Base-by-base conservation (phyloP, 306 rosid genomes). In the Cyamopsis tetragonoloba region DNA sequence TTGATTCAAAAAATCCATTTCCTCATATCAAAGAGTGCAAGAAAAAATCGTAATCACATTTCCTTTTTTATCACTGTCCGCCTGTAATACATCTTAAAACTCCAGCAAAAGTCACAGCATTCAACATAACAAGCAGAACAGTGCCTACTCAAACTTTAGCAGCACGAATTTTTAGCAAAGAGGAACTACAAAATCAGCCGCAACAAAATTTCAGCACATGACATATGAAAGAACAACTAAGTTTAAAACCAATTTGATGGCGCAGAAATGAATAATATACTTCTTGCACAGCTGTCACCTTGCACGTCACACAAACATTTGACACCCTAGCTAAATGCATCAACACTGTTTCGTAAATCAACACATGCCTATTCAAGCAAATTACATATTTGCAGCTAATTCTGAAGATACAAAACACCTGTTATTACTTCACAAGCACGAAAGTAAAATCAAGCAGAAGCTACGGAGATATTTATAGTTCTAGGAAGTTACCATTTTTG, bases 401-500 rank as follows among this genome's bases (percentile, higher is more conserved):
- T 12, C 72, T 11, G 10, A 28, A 31, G 22, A 14, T 1, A 11
- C 41, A 18, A 14, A 55, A 30, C 7, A 54, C 6, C 6, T 12
- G 4, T 3, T 38, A 30, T 23, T 15, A 68, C 54, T 68, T 46
- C 54, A 49, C 28, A 26, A 18, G 35, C 58, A 68, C 51, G 55
- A 50, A 56, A n/a, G 48, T 28, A 26, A 47, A 34, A 71, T 75
- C 28, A 72, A 78, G n/a, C 15, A 61, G 70, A 70, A 65, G 43
- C 71, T 20, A 61, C 24, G 13, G 18, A 22, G 2, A 56, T 15
- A n/a, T n/a, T n/a, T n/a, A 28, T 60, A 27, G 6, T 59, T n/a
- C 15, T 3, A 62, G 37, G 15, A 5, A 58, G 77, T 70, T 71
- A 89, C 98, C 98, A 92, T 89, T 76, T 92, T 92, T 5, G 98